These are phyloP conservation scores for Pseudonitzschia multistriata DNA, from an alignment of 108 stramenopile genomes.

Conservation along the genomic window DNA sequence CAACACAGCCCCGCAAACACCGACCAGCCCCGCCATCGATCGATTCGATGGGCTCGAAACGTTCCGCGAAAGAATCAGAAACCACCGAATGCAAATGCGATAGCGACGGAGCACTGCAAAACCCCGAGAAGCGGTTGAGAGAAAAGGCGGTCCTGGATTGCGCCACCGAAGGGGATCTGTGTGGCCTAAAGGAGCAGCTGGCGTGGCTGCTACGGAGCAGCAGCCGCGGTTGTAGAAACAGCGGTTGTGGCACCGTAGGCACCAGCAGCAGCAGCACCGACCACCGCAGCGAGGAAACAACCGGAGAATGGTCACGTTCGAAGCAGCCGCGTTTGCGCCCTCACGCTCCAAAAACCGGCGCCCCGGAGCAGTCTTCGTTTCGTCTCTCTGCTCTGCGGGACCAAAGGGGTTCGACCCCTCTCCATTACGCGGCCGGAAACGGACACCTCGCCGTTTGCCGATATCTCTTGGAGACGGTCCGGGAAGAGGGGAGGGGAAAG, in stretches of 20 bases:
- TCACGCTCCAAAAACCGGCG: neutral
- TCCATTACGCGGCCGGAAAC: constrained; percentile 42
- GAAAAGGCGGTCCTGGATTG: neutral
- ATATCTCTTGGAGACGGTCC: constrained; percentile 13
- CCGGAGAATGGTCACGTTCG: neutral
- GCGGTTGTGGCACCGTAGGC: neutral
- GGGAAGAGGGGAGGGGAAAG: too few species aligned
- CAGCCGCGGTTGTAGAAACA: neutral
- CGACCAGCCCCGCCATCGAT: too few species aligned
- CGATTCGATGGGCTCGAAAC: too few species aligned
- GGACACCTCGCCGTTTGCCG: constrained; percentile 30
- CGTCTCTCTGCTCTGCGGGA: constrained; percentile 1
- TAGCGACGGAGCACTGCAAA: too few species aligned
- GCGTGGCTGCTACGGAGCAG: neutral
- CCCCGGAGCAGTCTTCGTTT: neutral
- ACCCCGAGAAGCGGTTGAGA: too few species aligned
- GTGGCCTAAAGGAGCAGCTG: neutral
- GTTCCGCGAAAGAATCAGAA: too few species aligned
- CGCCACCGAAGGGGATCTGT: neutral
- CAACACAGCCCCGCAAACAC: too few species aligned
- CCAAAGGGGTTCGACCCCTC: constrained; percentile 25
- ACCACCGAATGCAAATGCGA: too few species aligned
- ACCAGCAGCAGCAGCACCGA: neutral
- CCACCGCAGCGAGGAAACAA: neutral
- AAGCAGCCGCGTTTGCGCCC: neutral